Conservation (phyloP, 1,139 yeast species). For the Scheffersomyces titani region DNA sequence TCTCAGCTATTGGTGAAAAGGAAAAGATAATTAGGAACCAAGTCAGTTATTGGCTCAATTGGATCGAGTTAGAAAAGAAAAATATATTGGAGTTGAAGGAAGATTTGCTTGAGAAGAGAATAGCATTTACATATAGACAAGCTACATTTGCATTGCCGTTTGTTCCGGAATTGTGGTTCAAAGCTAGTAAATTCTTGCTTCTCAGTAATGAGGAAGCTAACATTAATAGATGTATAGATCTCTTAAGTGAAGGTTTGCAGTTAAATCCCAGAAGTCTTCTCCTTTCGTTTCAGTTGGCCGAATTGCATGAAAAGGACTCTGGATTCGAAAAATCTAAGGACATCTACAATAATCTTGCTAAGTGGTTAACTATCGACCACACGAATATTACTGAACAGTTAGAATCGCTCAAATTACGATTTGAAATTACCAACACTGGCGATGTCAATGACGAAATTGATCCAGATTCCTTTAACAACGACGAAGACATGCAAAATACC, state of each 20-base stretch:
- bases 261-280: slow-evolving; percentile 76
- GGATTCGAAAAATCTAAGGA: slow-evolving; percentile 54
- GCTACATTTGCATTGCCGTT: slow-evolving; percentile 69
- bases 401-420: slow-evolving; percentile 21
- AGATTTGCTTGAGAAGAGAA: slow-evolving; percentile 52
- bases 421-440: slow-evolving; percentile 8
- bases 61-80: slow-evolving; percentile 78
- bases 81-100: slow-evolving; percentile 65
- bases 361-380: slow-evolving; percentile 37
- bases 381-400: slow-evolving; percentile 21
- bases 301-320: slow-evolving; percentile 62
- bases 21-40: slow-evolving; percentile 37
- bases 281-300: slow-evolving; percentile 68
- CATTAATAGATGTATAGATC: slow-evolving; percentile 32
- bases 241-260: slow-evolving; percentile 56
- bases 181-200: slow-evolving; percentile 43
- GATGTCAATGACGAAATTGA: slow-evolving; percentile 4
- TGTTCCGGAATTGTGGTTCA: slow-evolving; percentile 86
- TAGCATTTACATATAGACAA: slow-evolving; percentile 74
- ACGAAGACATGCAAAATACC: slow-evolving; percentile 14
- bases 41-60: slow-evolving; percentile 60
- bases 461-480: slow-evolving; percentile 13
- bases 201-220: slow-evolving; percentile 36
- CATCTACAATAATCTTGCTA: slow-evolving; percentile 53
- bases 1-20: slow-evolving; percentile 19